Evolutionary conservation across 192 early-diverging fungal species (phyloP).

Genomic region (Pilobolus umbonatus): DNA sequence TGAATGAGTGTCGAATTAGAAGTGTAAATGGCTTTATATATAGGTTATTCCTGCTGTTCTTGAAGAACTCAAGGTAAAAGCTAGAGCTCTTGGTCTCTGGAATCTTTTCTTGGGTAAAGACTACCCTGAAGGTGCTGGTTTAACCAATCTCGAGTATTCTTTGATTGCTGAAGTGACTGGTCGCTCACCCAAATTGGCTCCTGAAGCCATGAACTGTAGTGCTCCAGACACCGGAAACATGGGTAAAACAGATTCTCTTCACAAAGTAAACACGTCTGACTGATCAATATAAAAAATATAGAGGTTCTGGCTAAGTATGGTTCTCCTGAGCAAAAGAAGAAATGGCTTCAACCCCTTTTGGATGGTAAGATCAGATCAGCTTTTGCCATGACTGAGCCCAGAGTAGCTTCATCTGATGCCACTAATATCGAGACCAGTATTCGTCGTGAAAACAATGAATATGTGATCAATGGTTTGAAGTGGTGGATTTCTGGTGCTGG

Average conservation of each 20-base stretch:
- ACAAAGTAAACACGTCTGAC: neutral
- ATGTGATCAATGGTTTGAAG: conserved; percentile 79
- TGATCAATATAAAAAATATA: neutral
- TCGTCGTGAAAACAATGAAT: conserved; percentile 55
- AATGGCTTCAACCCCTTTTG: conserved; percentile 79
- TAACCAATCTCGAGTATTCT: conserved; percentile 94
- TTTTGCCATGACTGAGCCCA: conserved; percentile 98
- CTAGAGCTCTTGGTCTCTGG: conserved; percentile 87
- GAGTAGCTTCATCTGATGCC: conserved; percentile 93
- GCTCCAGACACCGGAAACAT: conserved; percentile 99
- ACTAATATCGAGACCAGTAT: conserved; percentile 94
- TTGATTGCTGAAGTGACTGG: conserved; percentile 89
- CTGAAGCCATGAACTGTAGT: conserved; percentile 90
- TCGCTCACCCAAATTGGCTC: conserved; percentile 70
- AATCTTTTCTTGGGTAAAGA: conserved; percentile 86
- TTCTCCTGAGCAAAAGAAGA: conserved; percentile 70
- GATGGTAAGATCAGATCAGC: conserved; percentile 91
- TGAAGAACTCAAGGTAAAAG: conserved; percentile 86
- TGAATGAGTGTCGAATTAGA: neutral
- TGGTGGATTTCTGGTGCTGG: conserved; percentile 99
- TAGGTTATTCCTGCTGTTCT: conserved; percentile 78
- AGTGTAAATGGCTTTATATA: neutral
- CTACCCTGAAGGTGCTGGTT: conserved; percentile 78
- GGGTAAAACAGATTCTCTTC: conserved; percentile 30
- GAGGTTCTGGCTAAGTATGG: conserved; percentile 98